Conservation (phyloP, 106 monocot species). For the Allium sativum region DNA sequence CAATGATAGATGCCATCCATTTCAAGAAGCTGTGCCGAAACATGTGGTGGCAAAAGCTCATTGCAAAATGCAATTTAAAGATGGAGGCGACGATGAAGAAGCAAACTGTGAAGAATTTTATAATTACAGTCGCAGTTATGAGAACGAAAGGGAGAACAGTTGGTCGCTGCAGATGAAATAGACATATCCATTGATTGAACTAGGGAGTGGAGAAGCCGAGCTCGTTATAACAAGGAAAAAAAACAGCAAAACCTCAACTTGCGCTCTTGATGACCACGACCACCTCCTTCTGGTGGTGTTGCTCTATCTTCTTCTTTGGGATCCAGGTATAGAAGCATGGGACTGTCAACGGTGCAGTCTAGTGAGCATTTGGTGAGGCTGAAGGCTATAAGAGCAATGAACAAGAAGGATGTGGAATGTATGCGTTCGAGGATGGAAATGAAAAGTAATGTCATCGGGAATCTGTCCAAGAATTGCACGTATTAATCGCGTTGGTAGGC, state of each 20-base stretch:
- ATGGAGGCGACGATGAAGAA: conserved; percentile 93
- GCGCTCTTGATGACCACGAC: conserved; percentile 67
- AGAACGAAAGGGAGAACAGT: conserved; percentile 64
- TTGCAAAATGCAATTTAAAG: conserved; percentile 81
- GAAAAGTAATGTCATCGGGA: conserved; percentile 86
- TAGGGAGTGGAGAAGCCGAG: conserved; percentile 74
- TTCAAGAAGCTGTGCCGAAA: conserved; percentile 94
- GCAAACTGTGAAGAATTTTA: conserved; percentile 92
- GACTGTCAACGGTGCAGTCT: conserved; percentile 70
- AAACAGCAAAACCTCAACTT: conserved; percentile 30
- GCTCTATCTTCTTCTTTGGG: conserved; percentile 66
- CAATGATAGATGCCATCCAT: conserved; percentile 88
- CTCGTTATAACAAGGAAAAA: conserved; percentile 53
- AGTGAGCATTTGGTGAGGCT: conserved; percentile 52
- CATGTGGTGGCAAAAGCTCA: conserved; percentile 97
- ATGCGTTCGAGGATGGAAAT: conserved; percentile 80
- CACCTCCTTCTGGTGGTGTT: conserved; percentile 45
- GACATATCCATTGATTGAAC: conserved; percentile 38
- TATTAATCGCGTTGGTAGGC: conserved; percentile 19
- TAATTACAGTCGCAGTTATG: conserved; percentile 81
- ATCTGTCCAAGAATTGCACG: conserved; percentile 74
- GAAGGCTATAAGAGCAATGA: conserved; percentile 76
- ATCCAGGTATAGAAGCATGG: conserved; percentile 86
- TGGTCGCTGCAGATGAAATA: conserved; percentile 39
- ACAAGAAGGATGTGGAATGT: conserved; percentile 42